Evolutionary conservation across 345 rosid species (phyloP).

Genomic region (Aurinia saxatilis): DNA sequence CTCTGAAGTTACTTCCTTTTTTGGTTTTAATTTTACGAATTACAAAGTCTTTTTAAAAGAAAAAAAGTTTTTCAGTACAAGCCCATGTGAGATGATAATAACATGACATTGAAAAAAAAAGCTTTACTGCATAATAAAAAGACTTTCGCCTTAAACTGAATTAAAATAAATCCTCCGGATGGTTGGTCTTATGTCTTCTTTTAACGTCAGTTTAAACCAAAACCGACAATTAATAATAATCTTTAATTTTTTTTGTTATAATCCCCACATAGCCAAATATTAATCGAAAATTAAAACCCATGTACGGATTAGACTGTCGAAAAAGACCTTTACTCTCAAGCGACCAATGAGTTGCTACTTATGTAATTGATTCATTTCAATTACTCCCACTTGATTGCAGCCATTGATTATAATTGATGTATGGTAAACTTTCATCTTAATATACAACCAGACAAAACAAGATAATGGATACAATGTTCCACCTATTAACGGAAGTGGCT

Average conservation of each 20-base stretch:
- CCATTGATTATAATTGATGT: conserved; percentile 15
- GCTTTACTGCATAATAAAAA: too few relatives aligned
- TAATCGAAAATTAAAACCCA: not conserved
- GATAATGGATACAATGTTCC: conserved; percentile 5
- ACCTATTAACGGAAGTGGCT: conserved; percentile 1
- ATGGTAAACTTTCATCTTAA: conserved; percentile 2
- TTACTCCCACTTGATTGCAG: not conserved
- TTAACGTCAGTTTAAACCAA: too few relatives aligned
- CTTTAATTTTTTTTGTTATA: not conserved
- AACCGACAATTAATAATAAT: too few relatives aligned
- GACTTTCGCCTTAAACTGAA: too few relatives aligned
- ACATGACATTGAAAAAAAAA: too few relatives aligned
- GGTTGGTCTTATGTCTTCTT: too few relatives aligned
- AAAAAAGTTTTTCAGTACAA: too few relatives aligned
- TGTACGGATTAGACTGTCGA: not conserved
- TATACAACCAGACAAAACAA: not conserved
- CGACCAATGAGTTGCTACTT: conserved; percentile 5
- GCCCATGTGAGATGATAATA: too few relatives aligned
- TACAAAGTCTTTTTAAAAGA: too few relatives aligned
- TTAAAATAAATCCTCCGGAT: too few relatives aligned
- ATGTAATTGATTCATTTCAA: conserved; percentile 2
- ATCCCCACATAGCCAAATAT: not conserved
- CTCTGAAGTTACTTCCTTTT: too few relatives aligned
- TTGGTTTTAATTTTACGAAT: too few relatives aligned
- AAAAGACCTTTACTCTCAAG: not conserved